Base-by-base conservation (phyloP, 768 basidiomycete species). In the Jaapia argillacea region DNA sequence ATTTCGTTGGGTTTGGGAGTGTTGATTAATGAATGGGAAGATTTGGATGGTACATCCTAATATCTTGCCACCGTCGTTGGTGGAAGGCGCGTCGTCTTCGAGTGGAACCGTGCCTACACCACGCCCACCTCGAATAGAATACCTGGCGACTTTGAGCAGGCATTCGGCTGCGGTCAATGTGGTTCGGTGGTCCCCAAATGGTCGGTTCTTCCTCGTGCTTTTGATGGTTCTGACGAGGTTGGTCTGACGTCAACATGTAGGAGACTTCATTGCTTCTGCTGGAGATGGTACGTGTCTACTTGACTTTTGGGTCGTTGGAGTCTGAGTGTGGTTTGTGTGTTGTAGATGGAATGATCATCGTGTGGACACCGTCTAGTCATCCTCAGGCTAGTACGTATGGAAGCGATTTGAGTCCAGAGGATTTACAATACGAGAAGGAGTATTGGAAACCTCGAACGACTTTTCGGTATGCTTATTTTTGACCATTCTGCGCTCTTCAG, bases 161-260 rank as follows among this genome's bases (percentile, higher is more conserved):
- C 96, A 99, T 62, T 89, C 88, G 12, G 90, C 88, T 14, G 79
- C 92, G 3, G 94, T 99, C 42, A 99, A 99, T 51, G 94, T 96
- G 5, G 94, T 94, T 22, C 70, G 96, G 37, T 99, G 86, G 65
- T 93, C 88, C 54, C 96, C 96, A 6, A 92, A 86, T 53, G 96
- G 94, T 85, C 56, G 48, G 74, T 56, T n/a, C n/a, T n/a, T n/a
- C n/a, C n/a, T n/a, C n/a, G n/a, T n/a, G n/a, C n/a, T n/a, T n/a
- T n/a, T n/a, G n/a, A n/a, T n/a, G n/a, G n/a, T n/a, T n/a, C n/a
- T n/a, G n/a, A n/a, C n/a, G n/a, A n/a, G n/a, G n/a, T n/a, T 36
- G 41, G 40, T 35, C 39, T 46, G 20, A 24, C 26, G 12, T 10
- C 13, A 21, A n/a, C 45, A 49, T 24, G 39, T 50, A 92, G 91